Evolutionary conservation across 164 flowering plant species (phyloP).

Genomic region (Saururus chinensis): DNA sequence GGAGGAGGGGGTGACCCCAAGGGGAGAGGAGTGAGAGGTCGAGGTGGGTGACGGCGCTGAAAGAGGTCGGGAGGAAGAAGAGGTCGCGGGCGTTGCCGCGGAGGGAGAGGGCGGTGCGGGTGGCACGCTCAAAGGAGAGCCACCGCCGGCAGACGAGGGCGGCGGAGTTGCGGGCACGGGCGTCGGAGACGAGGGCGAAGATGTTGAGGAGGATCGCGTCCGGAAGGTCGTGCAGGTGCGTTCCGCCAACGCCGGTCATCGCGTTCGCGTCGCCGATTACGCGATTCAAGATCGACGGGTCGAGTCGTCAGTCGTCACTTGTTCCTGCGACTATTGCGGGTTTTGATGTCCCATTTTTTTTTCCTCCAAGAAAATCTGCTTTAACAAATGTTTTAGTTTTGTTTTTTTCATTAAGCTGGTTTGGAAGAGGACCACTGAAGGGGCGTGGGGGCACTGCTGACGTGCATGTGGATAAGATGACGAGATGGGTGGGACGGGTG

Average conservation of each 20-base stretch:
- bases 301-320: too few species aligned
- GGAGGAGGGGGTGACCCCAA: constrained; percentile 52
- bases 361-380: too few species aligned
- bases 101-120: constrained; percentile 59
- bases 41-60: constrained; percentile 43
- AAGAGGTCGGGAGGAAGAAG: constrained; percentile 46
- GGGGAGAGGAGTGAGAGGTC: constrained; percentile 85
- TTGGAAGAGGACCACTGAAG: too few species aligned
- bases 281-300: too few species aligned
- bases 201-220: constrained; percentile 57
- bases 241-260: constrained; percentile 1
- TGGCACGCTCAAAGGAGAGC: constrained; percentile 43
- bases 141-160: constrained; percentile 60
- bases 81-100: constrained; percentile 80
- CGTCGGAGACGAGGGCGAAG: constrained; percentile 32
- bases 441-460: too few species aligned
- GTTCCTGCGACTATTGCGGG: too few species aligned
- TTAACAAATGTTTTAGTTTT: too few species aligned
- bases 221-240: constrained; percentile 55
- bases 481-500: too few species aligned
- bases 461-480: too few species aligned
- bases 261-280: too few species aligned
- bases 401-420: too few species aligned
- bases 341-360: too few species aligned
- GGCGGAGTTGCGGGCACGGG: constrained; percentile 57